Percentiles rank a stretch among this genome's conserved stretches.
Evolutionary conservation across 768 basidiomycete genomes (phyloP).

Genomic region (Panaeolus papilionaceus): DNA sequence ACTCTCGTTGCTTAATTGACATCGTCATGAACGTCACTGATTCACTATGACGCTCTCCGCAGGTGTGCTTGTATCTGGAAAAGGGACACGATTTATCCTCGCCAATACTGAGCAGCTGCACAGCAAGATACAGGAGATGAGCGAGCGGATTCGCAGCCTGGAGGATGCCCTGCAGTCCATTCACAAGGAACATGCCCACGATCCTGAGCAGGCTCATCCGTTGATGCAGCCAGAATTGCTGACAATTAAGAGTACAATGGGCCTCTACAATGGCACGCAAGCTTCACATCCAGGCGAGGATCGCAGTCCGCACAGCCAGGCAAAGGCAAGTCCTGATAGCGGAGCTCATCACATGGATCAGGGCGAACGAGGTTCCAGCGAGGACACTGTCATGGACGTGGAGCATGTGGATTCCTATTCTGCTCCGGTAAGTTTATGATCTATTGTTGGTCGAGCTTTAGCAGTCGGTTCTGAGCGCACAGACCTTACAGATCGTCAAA

Average conservation of each 20-base stretch:
- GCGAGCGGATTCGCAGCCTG: conserved; percentile 65
- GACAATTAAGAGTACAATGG: conserved; percentile 62
- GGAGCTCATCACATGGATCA: conserved; percentile 6
- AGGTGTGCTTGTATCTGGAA: conserved; percentile 71
- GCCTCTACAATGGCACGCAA: conserved; percentile 45
- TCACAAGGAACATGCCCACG: conserved; percentile 35
- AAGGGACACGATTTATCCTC: conserved; percentile 71
- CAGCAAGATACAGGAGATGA: conserved; percentile 69
- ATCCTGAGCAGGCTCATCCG: conserved; percentile 47
- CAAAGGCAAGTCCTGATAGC: conserved; percentile 5
- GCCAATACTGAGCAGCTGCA: conserved; percentile 73
- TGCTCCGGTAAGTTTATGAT: conserved; percentile 25
- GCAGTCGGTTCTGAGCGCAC: background rate
- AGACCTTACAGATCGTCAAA: conserved; percentile 23
- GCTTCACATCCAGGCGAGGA: conserved; percentile 16
- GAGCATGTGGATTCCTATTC: conserved; percentile 24
- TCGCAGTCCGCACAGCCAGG: conserved; percentile 11
- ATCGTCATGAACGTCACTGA: background rate
- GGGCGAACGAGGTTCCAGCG: conserved; percentile 36
- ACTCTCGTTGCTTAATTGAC: background rate
- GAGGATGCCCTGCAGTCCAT: conserved; percentile 57
- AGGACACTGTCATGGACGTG: conserved; percentile 35
- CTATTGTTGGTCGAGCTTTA: conserved; percentile 7
- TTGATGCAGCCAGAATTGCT: conserved; percentile 56
- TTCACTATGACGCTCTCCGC: conserved; percentile 17